These are phyloP conservation scores for Xylaria sp. DNA, from an alignment of 2,329 filamentous ascomycete species.

Conservation along the genomic window DNA sequence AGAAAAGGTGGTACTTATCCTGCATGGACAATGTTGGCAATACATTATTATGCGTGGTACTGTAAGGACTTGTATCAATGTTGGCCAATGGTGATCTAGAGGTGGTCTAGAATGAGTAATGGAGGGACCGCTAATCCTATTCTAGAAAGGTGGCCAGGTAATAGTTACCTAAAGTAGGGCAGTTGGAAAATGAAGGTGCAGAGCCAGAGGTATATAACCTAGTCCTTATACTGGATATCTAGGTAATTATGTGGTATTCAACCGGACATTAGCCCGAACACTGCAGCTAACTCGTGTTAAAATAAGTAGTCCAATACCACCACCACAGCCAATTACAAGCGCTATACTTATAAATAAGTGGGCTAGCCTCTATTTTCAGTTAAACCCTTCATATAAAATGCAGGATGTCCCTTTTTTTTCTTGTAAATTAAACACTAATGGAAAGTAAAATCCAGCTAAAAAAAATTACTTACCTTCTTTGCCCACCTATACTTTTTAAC, in stretches of 20 bases:
- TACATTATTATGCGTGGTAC: background rate
- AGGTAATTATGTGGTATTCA: constrained; percentile 17
- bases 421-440: constrained; percentile 24
- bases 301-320: background rate
- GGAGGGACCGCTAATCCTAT: background rate
- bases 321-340: constrained; percentile 2
- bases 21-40: no score
- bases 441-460: constrained; percentile 23
- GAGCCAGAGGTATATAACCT: background rate
- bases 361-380: constrained; percentile 16
- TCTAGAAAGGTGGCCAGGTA: background rate
- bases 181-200: background rate
- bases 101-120: constrained; percentile 20
- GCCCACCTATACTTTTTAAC: constrained; percentile 1
- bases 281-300: constrained; percentile 12
- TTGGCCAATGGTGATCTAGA: constrained; percentile 2
- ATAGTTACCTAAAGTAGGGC: background rate
- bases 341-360: constrained; percentile 16
- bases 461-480: background rate
- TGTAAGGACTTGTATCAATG: background rate
- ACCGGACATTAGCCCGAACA: constrained; percentile 22
- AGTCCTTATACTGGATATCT: background rate
- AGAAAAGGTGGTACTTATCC: no score
- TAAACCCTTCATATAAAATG: constrained; percentile 28
- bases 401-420: constrained; percentile 11